Percentiles rank a stretch among this genome's conserved stretches.
These are phyloP conservation scores for Thielaviopsis ethacetica DNA, from an alignment of 2,329 filamentous ascomycete species.

Conservation along the genomic window DNA sequence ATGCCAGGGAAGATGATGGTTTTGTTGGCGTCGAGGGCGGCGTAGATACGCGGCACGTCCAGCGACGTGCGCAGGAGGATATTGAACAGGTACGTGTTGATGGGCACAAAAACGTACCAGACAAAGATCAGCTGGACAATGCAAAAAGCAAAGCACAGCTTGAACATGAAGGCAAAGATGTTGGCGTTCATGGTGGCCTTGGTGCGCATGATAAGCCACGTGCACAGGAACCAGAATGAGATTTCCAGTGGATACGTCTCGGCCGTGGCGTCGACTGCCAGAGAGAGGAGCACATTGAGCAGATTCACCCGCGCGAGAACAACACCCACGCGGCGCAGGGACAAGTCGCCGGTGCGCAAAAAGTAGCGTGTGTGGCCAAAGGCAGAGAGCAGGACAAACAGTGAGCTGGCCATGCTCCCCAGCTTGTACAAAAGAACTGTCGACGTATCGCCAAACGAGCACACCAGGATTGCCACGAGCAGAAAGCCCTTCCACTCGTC, in stretches of 20 bases:
- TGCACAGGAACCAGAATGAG: slow-evolving; percentile 4
- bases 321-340: slow-evolving; percentile 30
- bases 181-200: slow-evolving; percentile 6
- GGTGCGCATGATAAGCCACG: neutral
- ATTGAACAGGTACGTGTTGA: neutral
- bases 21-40: slow-evolving; percentile 1
- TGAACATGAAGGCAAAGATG: slow-evolving; percentile 5
- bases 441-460: slow-evolving; percentile 36
- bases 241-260: slow-evolving; percentile 1
- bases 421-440: slow-evolving; percentile 37
- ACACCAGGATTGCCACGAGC: slow-evolving; percentile 36
- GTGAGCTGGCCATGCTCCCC: slow-evolving; percentile 35
- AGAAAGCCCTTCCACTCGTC: slow-evolving; percentile 54
- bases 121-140: slow-evolving; percentile 1
- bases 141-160: slow-evolving; percentile 7
- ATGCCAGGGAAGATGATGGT: slow-evolving; percentile 4
- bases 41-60: neutral
- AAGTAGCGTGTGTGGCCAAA: slow-evolving; percentile 47
- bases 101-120: slow-evolving; percentile 5
- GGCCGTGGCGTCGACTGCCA: neutral
- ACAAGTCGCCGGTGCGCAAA: slow-evolving; percentile 38
- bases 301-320: slow-evolving; percentile 43
- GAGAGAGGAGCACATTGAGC: slow-evolving; percentile 21
- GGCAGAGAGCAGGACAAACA: slow-evolving; percentile 45
- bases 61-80: neutral